Evolutionary conservation across 2,329 filamentous ascomycete genomes (phyloP).

Genomic region (Didymellaceae sp.): DNA sequence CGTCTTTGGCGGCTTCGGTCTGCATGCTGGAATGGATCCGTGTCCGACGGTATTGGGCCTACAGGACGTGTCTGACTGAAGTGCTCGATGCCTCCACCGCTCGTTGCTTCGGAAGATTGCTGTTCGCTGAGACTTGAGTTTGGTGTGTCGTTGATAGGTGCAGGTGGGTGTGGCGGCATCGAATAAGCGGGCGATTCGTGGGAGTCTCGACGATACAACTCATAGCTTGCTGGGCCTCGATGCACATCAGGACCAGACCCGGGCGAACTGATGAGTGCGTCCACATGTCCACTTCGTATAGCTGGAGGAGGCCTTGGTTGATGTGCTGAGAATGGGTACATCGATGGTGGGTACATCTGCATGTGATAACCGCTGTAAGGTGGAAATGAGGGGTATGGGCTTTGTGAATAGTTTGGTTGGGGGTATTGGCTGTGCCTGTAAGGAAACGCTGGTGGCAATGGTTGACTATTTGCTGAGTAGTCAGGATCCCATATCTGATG

Average conservation of each 20-base stretch:
- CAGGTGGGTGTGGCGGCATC: neutral
- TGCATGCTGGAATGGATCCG: constrained; percentile 19
- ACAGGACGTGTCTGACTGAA: constrained; percentile 21
- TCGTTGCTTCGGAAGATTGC: constrained; percentile 8
- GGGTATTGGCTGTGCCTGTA: constrained; percentile 1
- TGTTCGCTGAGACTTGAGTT: neutral
- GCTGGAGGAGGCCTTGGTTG: constrained; percentile 28
- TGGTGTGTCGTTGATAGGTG: neutral
- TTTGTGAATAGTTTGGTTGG: neutral
- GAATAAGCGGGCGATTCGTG: neutral
- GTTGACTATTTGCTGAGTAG: constrained; percentile 12
- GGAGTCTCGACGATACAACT: constrained; percentile 3
- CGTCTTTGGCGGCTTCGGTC: neutral
- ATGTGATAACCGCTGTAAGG: constrained; percentile 13
- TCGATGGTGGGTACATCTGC: constrained; percentile 19
- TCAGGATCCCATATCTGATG: constrained; percentile 22
- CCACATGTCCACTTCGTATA: constrained; percentile 20
- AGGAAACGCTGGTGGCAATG: constrained; percentile 19
- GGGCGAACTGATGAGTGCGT: constrained; percentile 7
- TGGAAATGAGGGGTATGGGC: constrained; percentile 2
- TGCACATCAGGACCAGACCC: constrained; percentile 13
- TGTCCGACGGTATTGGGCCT: constrained; percentile 22
- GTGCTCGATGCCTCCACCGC: constrained; percentile 13
- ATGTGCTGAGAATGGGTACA: constrained; percentile 11
- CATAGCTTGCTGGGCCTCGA: constrained; percentile 8